phyloP scores from a whole-genome alignment of 2,329 filamentous ascomycete species.

The Colletotrichum cordylinicola region DNA sequence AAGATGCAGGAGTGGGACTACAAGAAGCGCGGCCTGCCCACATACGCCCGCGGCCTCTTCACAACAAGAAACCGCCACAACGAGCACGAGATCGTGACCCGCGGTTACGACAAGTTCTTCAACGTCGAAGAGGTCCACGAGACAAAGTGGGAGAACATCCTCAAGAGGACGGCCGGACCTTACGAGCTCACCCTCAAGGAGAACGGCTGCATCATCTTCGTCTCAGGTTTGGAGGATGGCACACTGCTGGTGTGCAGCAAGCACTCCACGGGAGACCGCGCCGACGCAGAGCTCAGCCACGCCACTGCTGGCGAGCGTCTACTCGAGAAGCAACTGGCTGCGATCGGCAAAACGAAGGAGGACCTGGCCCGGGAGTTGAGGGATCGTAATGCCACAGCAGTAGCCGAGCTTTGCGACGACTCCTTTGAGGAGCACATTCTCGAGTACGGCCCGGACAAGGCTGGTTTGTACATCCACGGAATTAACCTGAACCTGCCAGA shows the following conservation, averaged over 20 bases:
- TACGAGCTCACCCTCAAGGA: slow-evolving; percentile 98
- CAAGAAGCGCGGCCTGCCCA: slow-evolving; percentile 84
- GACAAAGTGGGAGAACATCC: slow-evolving; percentile 84
- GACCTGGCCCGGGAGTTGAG: slow-evolving; percentile 81
- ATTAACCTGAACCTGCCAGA: slow-evolving; percentile 95
- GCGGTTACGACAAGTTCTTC: slow-evolving; percentile 99
- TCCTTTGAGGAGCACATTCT: slow-evolving; percentile 96
- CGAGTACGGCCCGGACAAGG: slow-evolving; percentile 80
- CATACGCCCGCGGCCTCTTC: slow-evolving; percentile 92
- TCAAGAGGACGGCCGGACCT: slow-evolving; percentile 77
- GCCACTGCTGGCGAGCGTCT: slow-evolving; percentile 82
- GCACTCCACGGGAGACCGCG: slow-evolving; percentile 87
- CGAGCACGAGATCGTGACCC: slow-evolving; percentile 77
- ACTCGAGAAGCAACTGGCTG: slow-evolving; percentile 79
- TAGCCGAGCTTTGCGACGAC: slow-evolving; percentile 96
- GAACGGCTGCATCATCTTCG: slow-evolving; percentile 99
- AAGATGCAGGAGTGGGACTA: slow-evolving; percentile 95
- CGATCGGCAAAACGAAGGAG: slow-evolving; percentile 77
- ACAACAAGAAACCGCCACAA: slow-evolving; percentile 74
- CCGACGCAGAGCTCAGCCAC: slow-evolving; percentile 77
- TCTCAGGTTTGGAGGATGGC: slow-evolving; percentile 87
- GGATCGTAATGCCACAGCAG: slow-evolving; percentile 86
- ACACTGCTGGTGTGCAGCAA: slow-evolving; percentile 98
- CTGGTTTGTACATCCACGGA: slow-evolving; percentile 93
- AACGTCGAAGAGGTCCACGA: slow-evolving; percentile 83